Evolutionary conservation across 805 yeast species (phyloP).

Genomic region (Saccharomycopsis sp.): DNA sequence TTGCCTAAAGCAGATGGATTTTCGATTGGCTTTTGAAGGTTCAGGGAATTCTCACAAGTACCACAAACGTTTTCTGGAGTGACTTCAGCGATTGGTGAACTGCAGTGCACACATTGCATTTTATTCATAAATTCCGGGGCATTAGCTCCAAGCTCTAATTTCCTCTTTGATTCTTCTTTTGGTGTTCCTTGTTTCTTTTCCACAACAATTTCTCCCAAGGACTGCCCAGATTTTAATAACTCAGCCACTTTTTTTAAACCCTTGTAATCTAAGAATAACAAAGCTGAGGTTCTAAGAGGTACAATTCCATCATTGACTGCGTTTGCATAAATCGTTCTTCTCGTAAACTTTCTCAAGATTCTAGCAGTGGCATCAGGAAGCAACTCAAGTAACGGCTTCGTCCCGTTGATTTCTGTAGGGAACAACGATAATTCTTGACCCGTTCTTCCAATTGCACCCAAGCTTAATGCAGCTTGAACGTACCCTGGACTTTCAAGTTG

Average conservation of each 20-base stretch:
- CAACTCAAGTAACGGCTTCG: constrained; percentile 47
- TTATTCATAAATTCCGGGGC: constrained; percentile 10
- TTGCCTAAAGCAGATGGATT: constrained; percentile 19
- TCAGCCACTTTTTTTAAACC: constrained; percentile 33
- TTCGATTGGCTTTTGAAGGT: neutral
- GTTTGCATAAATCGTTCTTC: constrained; percentile 72
- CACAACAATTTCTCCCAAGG: constrained; percentile 23
- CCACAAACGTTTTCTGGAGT: constrained; percentile 10
- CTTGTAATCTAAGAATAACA: constrained; percentile 61
- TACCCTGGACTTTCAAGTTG: constrained; percentile 70
- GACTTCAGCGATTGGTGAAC: constrained; percentile 8
- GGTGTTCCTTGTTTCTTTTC: constrained; percentile 4
- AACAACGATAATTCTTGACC: constrained; percentile 71
- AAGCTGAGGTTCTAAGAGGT: constrained; percentile 65
- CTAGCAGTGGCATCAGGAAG: constrained; percentile 65
- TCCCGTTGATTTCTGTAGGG: constrained; percentile 31
- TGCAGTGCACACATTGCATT: constrained; percentile 8
- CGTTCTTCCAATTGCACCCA: constrained; percentile 74
- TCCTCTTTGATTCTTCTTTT: constrained; percentile 10
- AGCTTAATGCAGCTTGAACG: constrained; percentile 58
- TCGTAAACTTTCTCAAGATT: constrained; percentile 46
- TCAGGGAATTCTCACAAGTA: neutral
- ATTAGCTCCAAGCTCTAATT: constrained; percentile 2
- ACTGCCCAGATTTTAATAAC: constrained; percentile 31
- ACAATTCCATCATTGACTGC: constrained; percentile 77